Conservation (phyloP, 345 rosid species). For the Angophora floribunda region DNA sequence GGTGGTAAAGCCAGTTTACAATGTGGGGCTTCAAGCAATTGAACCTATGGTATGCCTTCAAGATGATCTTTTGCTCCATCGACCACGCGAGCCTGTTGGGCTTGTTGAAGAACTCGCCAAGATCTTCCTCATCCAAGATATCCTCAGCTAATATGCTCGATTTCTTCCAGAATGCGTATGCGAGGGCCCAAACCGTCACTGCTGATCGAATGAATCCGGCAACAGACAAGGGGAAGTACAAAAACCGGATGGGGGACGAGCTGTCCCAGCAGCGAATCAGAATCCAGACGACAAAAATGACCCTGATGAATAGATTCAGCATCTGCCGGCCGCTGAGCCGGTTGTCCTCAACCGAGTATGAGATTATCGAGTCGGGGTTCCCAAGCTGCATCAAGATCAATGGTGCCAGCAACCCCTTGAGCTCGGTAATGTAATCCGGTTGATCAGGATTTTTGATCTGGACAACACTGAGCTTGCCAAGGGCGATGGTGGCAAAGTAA, state of each 20-base stretch:
- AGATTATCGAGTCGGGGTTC: conserved; percentile 5
- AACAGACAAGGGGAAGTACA: background rate
- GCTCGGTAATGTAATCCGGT: background rate
- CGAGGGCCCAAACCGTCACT: conserved; percentile 1
- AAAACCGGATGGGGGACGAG: background rate
- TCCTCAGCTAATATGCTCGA: background rate
- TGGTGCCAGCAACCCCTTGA: conserved; percentile 5
- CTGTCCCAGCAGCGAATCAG: conserved; percentile 1
- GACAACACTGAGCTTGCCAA: conserved; percentile 7
- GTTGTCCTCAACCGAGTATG: conserved; percentile 8
- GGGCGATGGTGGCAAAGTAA: conserved; percentile 1
- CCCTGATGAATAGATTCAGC: background rate
- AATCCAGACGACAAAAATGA: background rate
- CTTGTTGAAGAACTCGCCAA: background rate
- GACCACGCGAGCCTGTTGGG: background rate
- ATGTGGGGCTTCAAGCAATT: background rate
- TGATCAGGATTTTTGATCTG: background rate
- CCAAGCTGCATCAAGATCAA: conserved; percentile 7
- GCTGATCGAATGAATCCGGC: background rate
- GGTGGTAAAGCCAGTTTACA: background rate
- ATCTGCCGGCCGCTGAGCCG: conserved; percentile 1
- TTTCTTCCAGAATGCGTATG: background rate
- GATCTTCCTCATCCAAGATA: rapidly evolving
- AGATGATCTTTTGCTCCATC: background rate
- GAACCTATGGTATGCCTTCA: background rate